These are phyloP conservation scores for Leptographium lundbergii DNA, from an alignment of 2,329 filamentous ascomycete genomes.

Conservation along the genomic window DNA sequence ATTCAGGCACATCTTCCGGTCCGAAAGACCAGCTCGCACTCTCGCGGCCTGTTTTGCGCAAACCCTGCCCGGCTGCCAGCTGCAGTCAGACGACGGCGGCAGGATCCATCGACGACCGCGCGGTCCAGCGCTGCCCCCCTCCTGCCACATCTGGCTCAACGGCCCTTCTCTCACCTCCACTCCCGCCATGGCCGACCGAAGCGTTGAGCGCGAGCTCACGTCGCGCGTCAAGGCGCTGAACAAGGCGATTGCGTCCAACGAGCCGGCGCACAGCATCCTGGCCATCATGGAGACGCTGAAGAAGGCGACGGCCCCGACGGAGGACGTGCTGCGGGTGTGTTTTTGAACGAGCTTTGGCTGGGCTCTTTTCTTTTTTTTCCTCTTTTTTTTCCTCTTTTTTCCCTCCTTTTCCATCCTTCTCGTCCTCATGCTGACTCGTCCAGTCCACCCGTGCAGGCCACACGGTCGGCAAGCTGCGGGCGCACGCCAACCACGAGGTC, in stretches of 20 bases:
- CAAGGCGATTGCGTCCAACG: conserved; percentile 65
- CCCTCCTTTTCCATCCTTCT: not conserved
- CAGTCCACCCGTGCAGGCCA: conserved; percentile 83
- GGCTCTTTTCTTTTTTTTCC: not conserved
- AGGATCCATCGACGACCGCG: not conserved
- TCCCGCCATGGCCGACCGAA: conserved; percentile 7
- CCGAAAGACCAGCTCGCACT: too few species aligned
- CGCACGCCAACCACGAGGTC: conserved; percentile 72
- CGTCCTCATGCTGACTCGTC: not conserved
- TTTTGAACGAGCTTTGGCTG: too few species aligned
- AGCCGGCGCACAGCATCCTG: conserved; percentile 60
- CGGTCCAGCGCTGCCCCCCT: not conserved
- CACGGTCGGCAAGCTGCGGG: conserved; percentile 66
- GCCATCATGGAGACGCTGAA: conserved; percentile 67
- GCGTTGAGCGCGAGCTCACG: conserved; percentile 66
- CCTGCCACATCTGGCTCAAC: not conserved
- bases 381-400: too few species aligned
- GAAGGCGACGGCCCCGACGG: conserved; percentile 68
- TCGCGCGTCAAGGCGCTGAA: conserved; percentile 64
- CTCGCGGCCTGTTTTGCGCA: too few species aligned
- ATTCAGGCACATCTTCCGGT: too few species aligned
- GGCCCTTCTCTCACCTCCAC: not conserved
- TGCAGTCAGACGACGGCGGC: too few species aligned
- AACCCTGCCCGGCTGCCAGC: too few species aligned
- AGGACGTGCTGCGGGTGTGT: conserved; percentile 73